Percentiles rank a stretch among this genome's conserved stretches.
phyloP scores from a whole-genome alignment of 352 stramenopile species.

The Phytopythium kandeliae region DNA sequence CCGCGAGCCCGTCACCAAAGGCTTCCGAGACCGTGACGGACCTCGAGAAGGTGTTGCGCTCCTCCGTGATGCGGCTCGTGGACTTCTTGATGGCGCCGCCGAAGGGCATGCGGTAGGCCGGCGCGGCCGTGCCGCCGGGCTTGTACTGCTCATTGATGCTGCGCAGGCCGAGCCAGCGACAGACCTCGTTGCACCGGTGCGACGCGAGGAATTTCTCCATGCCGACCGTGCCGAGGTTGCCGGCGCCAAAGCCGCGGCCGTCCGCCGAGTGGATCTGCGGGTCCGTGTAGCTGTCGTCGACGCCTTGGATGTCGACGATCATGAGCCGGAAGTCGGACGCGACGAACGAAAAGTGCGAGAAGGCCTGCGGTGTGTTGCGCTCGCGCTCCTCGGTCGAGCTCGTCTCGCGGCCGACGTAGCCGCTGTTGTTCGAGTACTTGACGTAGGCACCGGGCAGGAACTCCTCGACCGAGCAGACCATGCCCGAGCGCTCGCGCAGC shows the following conservation, averaged over 20 bases:
- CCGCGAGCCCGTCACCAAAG: slow-evolving; percentile 38
- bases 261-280: slow-evolving; percentile 81
- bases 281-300: slow-evolving; percentile 82
- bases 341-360: slow-evolving; percentile 84
- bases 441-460: slow-evolving; percentile 77
- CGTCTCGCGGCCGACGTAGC: slow-evolving; percentile 75
- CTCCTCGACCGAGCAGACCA: slow-evolving; percentile 76
- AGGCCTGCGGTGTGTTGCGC: slow-evolving; percentile 78
- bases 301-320: slow-evolving; percentile 84
- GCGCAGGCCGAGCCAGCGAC: slow-evolving; percentile 67
- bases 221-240: slow-evolving; percentile 77
- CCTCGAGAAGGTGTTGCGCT: slow-evolving; percentile 74
- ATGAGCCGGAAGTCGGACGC: slow-evolving; percentile 81
- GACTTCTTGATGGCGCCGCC: slow-evolving; percentile 76
- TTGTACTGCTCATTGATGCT: slow-evolving; percentile 82
- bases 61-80: slow-evolving; percentile 74
- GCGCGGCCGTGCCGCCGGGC: slow-evolving; percentile 63
- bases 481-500: slow-evolving; percentile 46
- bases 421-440: slow-evolving; percentile 87
- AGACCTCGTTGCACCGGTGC: slow-evolving; percentile 85
- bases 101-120: slow-evolving; percentile 76
- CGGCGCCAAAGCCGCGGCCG: slow-evolving; percentile 72
- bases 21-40: slow-evolving; percentile 77
- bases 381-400: slow-evolving; percentile 76
- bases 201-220: slow-evolving; percentile 87